Evolutionary conservation across 495 filamentous ascomycete genomes (phyloP).

Genomic region (Hyphodiscus hymeniophilus): DNA sequence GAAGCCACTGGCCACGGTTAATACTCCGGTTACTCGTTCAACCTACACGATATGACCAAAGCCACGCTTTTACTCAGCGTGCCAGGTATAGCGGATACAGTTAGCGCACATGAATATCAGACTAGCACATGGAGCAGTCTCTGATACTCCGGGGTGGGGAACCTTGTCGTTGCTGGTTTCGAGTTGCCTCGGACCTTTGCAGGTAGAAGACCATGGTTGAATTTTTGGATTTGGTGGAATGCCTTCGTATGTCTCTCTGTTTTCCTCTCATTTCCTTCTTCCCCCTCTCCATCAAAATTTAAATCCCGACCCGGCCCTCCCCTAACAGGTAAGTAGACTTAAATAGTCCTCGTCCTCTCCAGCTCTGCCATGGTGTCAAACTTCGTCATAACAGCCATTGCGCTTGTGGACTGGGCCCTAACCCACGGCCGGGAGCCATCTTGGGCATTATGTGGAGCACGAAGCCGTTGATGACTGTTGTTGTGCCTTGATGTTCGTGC

Average conservation of each 20-base stretch:
- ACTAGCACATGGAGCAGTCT: background rate
- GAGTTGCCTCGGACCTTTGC: background rate
- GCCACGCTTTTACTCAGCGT: background rate
- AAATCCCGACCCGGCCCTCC: too few species aligned
- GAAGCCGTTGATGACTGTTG: background rate
- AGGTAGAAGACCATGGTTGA: background rate
- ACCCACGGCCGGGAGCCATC: background rate
- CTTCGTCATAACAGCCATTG: background rate
- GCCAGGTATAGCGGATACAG: background rate
- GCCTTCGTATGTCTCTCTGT: background rate
- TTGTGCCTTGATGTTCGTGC: background rate
- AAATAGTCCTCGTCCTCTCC: background rate
- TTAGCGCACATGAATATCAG: background rate
- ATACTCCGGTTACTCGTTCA: background rate
- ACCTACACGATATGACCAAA: background rate
- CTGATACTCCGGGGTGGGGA: background rate
- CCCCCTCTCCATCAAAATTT: background rate
- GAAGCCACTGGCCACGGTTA: background rate
- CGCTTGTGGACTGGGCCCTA: background rate
- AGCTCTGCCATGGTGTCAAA: conserved; percentile 1
- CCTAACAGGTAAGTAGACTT: background rate
- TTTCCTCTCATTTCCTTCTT: background rate
- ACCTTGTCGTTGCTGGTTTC: background rate
- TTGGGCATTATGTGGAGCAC: background rate
- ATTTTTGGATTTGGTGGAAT: background rate